Percentiles rank a stretch among this genome's conserved stretches.
Evolutionary conservation across 176 grass and related monocot species (phyloP).

Genomic region (Aegilops umbellulata): DNA sequence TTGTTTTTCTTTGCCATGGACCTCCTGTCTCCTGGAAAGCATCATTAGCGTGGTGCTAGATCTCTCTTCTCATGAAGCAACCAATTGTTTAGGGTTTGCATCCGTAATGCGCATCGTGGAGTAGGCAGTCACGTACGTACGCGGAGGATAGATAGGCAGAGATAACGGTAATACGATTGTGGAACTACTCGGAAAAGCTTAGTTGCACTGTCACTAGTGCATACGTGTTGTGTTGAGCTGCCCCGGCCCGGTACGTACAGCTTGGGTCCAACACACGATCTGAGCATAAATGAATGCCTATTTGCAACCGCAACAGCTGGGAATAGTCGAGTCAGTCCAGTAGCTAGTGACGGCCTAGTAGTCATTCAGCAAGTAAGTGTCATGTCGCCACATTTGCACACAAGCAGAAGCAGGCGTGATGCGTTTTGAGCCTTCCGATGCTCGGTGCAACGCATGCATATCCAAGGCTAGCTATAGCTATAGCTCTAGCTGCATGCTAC

Average conservation of each 20-base stretch:
- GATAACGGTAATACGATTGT: too few species aligned
- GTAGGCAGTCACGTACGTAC: not conserved
- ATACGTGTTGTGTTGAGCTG: too few species aligned
- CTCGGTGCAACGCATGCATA: not conserved
- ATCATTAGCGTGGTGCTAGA: not conserved
- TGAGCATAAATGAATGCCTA: not conserved
- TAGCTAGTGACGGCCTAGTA: not conserved
- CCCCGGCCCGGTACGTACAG: too few species aligned
- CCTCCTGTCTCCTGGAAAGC: constrained; percentile 32
- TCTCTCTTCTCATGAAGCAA: constrained; percentile 18
- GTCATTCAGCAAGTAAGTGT: constrained; percentile 21
- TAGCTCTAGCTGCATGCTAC: not conserved
- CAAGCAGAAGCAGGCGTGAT: not conserved
- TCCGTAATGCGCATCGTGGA: not conserved
- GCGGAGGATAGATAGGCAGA: too few species aligned
- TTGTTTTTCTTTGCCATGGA: not conserved
- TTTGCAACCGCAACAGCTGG: not conserved
- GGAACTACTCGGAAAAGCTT: too few species aligned
- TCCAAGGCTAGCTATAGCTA: not conserved
- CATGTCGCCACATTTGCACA: constrained; percentile 36
- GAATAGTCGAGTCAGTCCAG: not conserved
- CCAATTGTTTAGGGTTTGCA: constrained; percentile 8
- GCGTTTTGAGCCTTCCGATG: not conserved
- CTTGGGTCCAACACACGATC: too few species aligned
- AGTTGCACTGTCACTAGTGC: too few species aligned